Evolutionary conservation across 148 eudicot species (phyloP), one percentile per base, ranked within the genome.

Genomic region (Spergularia bocconei): DNA sequence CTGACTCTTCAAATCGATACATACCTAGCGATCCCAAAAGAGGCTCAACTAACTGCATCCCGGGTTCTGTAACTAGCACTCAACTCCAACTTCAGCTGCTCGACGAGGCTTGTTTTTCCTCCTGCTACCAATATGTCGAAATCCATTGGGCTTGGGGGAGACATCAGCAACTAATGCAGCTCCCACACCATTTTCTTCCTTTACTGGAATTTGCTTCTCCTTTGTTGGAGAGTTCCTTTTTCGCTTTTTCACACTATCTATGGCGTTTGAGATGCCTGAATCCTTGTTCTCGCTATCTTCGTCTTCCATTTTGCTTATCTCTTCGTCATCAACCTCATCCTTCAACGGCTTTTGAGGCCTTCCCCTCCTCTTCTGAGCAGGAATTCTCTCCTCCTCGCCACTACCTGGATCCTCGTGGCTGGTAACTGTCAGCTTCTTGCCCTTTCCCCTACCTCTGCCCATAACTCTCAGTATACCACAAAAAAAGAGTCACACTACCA

Each of bases 311-410:
- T 67, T 86, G 90, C 10, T 66, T 76, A 6, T 29, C 6, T 2
- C 63, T 44, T 44, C 48, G 8, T 44, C 63, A 20, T 84, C 86
- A 12, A 76, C 61, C 59, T 89, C 93, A 57, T 91, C 90, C 80
- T 79, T 86, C 72, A 76, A 63, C 39, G 86, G 74, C 84, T 89
- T 91, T 47, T 81, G 90, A 20, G 97, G 97, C 73, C 98, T 86
- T 69, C 98, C 98, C 57, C 98, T 93, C 86, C 85, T 93, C 83
- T 91, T 93, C 63, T 90, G 95, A 10, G 78, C 79, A 10, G 96
- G 98, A 74, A 91, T 88, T 82, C 84, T 91, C 75, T 93, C 98
- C 81, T 90, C 98, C 75, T 91, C 93, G 11, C 96, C 88, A 66
- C 96, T 89, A 10, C 85, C 88, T n/a, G 74, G 57, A 83, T 93